Evolutionary conservation across 2,329 filamentous ascomycete species (phyloP), one percentile per base, ranked within the genome.

Genomic region (Cytospora piceicola): DNA sequence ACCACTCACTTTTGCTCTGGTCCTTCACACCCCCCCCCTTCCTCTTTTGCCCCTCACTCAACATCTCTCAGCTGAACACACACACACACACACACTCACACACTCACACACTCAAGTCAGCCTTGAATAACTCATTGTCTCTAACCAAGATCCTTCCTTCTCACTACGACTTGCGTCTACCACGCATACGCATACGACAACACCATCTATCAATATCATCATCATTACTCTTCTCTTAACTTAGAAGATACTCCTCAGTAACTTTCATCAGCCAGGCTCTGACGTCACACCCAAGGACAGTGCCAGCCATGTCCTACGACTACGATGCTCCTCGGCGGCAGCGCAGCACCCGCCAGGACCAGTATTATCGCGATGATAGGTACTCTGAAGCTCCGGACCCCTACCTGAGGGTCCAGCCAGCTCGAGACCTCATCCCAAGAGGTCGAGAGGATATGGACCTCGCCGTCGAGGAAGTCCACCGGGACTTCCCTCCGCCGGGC

Each of bases 401-500:
- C 36, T 81, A 82, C 69, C 74, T 80, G 64, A 80, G 79, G 69
- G 75, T 77, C 34, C 76, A 81, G 59, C 75, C 78, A 54, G 78
- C 79, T 34, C 82, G 80, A 66, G 85, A 88, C 52, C 79, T 89
- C 9, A 78, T 89, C 15, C 84, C 85, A 42, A 81, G 85, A 30
- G 75, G 80, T 58, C 88, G 90, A 69, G 89, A 94, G 75, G 90
- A 93, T 73, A 93, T 90, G 76, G 88, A 89, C 55, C 80, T 90
- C 30, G 89, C 89, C 2, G 78, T 96, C 74, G 94, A 97, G 78
- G 92, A 96, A 78, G 88, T 96, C 67, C 87, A 88, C 69, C 88
- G 93, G 70, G 91, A 96, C 71, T 96, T 96, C 73, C 92, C 92
- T 36, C 91, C 92, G 8, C 90, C 89, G 7, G 88, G 84, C 46